Percentiles rank a stretch among this genome's conserved stretches.
Evolutionary conservation across 2,329 filamentous ascomycete genomes (phyloP).

Genomic region (Pseudogymnoascus sp.): DNA sequence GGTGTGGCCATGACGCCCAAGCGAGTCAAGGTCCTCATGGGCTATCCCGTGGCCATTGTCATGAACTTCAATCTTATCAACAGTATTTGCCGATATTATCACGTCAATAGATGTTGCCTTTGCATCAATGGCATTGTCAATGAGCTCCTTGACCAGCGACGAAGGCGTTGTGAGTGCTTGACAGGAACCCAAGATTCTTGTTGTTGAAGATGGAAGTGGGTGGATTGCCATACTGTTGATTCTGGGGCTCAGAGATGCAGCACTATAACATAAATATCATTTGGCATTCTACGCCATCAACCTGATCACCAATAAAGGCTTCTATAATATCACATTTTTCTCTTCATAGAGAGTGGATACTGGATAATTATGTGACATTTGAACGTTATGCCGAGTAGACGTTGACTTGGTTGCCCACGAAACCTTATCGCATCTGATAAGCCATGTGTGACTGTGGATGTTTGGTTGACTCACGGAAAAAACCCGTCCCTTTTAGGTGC

Average conservation of each 20-base stretch:
- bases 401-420: neutral
- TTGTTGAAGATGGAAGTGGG: slow-evolving; percentile 41
- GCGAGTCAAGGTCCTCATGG: slow-evolving; percentile 49
- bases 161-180: slow-evolving; percentile 52
- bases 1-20: slow-evolving; percentile 63
- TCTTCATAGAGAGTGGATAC: neutral
- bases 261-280: neutral
- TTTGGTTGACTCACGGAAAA: slow-evolving; percentile 9
- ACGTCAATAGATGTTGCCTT: slow-evolving; percentile 59
- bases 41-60: slow-evolving; percentile 70
- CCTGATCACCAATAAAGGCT: neutral
- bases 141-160: slow-evolving; percentile 64
- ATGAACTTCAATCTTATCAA: slow-evolving; percentile 62
- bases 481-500: neutral
- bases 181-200: slow-evolving; percentile 52
- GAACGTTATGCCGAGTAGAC: neutral
- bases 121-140: slow-evolving; percentile 72
- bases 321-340: neutral
- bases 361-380: neutral
- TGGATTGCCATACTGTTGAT: slow-evolving; percentile 32
- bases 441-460: neutral
- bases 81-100: slow-evolving; percentile 54
- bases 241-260: neutral
- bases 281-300: neutral
- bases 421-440: slow-evolving; percentile 10